A percentile compares a stretch with the other conserved stretches of the same genome.
phyloP scores from a whole-genome alignment of 805 yeast species.

The Schizosaccharomyces pombe region ASM294v3 CU329670.1:373001-373500 shows the following conservation, averaged over 20 bases:
- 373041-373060: background rate
- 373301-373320: slow-evolving; percentile 18
- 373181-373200: slow-evolving; percentile 19
- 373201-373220: slow-evolving; percentile 19
- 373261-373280: slow-evolving; percentile 28
- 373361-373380: slow-evolving; percentile 16
- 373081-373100: slow-evolving; percentile 15
- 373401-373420: slow-evolving; percentile 25
- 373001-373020: background rate
- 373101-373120: slow-evolving; percentile 14
- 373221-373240: slow-evolving; percentile 26
- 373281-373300: slow-evolving; percentile 22
- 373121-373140: slow-evolving; percentile 15
- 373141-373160: slow-evolving; percentile 19
- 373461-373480: slow-evolving; percentile 1
- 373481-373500: slow-evolving; percentile 12
- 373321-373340: slow-evolving; percentile 20
- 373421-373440: slow-evolving; percentile 17
- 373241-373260: slow-evolving; percentile 15
- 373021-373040: background rate
- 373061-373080: slow-evolving; percentile 18
- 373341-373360: slow-evolving; percentile 19
- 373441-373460: slow-evolving; percentile 12
- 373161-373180: slow-evolving; percentile 20
- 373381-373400: slow-evolving; percentile 26